These are phyloP conservation scores for Pichia rugopelliculosa DNA, from an alignment of 805 yeast genomes.

Conservation along the genomic window DNA sequence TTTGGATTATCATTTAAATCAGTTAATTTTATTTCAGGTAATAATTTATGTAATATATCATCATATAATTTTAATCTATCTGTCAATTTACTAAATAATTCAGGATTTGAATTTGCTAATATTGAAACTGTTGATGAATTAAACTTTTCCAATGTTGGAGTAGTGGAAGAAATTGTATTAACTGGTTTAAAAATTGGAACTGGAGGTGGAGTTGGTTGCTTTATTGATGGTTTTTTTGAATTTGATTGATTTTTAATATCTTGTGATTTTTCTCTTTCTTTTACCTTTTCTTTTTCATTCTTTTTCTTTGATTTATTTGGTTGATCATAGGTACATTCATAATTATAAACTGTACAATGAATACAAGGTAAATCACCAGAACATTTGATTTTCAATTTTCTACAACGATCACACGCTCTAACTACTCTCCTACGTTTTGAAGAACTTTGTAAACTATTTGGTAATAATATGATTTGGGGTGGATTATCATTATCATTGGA, in stretches of 20 bases:
- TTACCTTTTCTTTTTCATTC: background rate
- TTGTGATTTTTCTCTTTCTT: background rate
- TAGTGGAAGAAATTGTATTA: background rate
- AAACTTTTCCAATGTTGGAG: background rate
- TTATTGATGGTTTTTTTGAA: background rate
- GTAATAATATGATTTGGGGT: constrained; percentile 25
- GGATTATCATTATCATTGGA: constrained; percentile 9
- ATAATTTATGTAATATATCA: constrained; percentile 25
- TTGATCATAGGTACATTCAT: constrained; percentile 78
- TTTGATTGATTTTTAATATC: background rate
- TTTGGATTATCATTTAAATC: constrained; percentile 27
- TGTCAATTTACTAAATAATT: constrained; percentile 25
- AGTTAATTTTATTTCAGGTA: constrained; percentile 28
- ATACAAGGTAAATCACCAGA: constrained; percentile 44
- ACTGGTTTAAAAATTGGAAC: background rate
- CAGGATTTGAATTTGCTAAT: constrained; percentile 16
- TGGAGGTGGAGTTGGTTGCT: background rate
- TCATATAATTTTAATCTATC: constrained; percentile 27
- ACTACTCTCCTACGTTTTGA: constrained; percentile 34
- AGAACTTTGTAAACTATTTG: constrained; percentile 10
- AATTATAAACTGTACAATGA: constrained; percentile 75
- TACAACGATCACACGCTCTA: constrained; percentile 47
- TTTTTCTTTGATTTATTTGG: constrained; percentile 41
- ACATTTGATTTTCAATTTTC: constrained; percentile 45
- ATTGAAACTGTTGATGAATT: constrained; percentile 6